Base-by-base conservation (phyloP, 2,329 filamentous ascomycete species). In the Passalora sequoiae region DNA sequence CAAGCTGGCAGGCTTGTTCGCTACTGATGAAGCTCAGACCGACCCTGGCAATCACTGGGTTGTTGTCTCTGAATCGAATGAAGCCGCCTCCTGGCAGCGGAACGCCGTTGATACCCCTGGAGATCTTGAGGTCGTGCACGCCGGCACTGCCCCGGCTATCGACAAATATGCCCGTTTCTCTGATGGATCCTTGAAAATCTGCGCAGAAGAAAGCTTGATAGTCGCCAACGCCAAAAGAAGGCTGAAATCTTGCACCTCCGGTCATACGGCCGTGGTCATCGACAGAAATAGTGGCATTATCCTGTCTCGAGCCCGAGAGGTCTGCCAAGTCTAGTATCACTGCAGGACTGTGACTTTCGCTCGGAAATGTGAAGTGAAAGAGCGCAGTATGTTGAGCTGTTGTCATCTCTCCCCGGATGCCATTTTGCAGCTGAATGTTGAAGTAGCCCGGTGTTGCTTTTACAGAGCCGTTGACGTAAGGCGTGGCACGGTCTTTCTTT, bases 11-110 rank as follows among this genome's bases (percentile, higher is more conserved):
- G 3, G 81, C 82, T 50, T 80, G 73, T 4, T 69, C 63, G 0
- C 71, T 62, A 0, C 80, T 84, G 16, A 84, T 74, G 62, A 81
- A 85, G 0, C 81, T 85, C 7, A 85, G 75, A 1, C 81, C 82
- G 0, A 85, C 78, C 32, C 74, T 67, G 0, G 74, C 78, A 13
- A 64, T 68, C 15, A 79, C 55, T 1, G 58, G 58, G 6, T 56
- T 50, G 3, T 62, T 62, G 49, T 63, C 77, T 1, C 63, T 66
- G 48, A 77, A 78, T 1, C 66, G 63, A 13, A 65, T 51, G 38
- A 63, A 69, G 10, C 56, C 66, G 3, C 67, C 67, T 4, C 62
- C 67, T 10, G 66, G 66, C 7, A 69, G 54, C 36, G 53, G 61
- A 8, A 56, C 62, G 28, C 62, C 60, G 46, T 76, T 63, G 38